These are phyloP conservation scores for Pseudogymnoascus sp. DNA, from an alignment of 2,329 filamentous ascomycete species.

Conservation along the genomic window DNA sequence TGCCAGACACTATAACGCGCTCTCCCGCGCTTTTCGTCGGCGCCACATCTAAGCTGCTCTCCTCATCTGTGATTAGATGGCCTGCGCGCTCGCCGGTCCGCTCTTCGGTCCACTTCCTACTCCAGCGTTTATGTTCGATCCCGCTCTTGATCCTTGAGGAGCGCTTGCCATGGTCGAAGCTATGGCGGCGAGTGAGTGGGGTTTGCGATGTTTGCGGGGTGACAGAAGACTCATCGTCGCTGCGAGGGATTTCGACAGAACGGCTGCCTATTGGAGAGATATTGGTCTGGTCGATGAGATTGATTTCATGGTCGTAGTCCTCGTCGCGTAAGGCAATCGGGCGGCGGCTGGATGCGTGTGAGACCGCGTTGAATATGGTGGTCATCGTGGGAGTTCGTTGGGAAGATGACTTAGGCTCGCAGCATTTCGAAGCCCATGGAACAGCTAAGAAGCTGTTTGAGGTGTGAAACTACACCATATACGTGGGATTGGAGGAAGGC, in stretches of 20 bases:
- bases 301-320: conserved; percentile 65
- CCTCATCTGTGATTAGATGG: not conserved
- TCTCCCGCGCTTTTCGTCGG: not conserved
- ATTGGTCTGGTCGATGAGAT: conserved; percentile 46
- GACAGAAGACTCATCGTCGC: not conserved
- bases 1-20: not conserved
- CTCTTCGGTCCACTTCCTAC: conserved; percentile 6
- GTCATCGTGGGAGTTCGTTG: conserved; percentile 2
- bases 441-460: not conserved
- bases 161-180: not conserved
- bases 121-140: conserved; percentile 3
- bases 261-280: conserved; percentile 13
- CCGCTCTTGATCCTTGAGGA: not conserved
- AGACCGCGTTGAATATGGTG: conserved; percentile 18
- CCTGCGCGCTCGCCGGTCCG: not conserved
- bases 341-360: conserved; percentile 35
- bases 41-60: not conserved
- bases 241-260: conserved; percentile 11
- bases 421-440: not conserved
- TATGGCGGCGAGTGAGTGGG: not conserved
- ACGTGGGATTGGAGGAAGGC: not conserved
- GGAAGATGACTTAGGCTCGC: not conserved
- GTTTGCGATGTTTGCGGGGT: not conserved
- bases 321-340: conserved; percentile 45
- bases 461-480: not conserved